A percentile compares a stretch with the other conserved stretches of the same genome.
Evolutionary conservation across 768 basidiomycete species (phyloP).

Genomic region (Paxillus involutus): DNA sequence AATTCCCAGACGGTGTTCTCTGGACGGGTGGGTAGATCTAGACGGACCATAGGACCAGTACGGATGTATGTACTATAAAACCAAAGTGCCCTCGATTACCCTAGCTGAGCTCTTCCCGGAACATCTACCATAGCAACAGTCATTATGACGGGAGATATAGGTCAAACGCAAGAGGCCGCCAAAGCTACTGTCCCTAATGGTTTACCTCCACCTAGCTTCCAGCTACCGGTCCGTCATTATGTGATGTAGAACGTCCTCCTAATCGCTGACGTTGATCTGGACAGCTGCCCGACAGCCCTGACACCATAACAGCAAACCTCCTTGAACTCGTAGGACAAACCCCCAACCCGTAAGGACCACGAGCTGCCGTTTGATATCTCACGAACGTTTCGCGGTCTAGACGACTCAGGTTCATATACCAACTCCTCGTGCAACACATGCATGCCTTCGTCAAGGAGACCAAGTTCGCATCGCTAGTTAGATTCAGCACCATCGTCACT

Average conservation of each 20-base stretch:
- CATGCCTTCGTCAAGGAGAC: slow-evolving; percentile 78
- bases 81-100: background rate
- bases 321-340: slow-evolving; percentile 38
- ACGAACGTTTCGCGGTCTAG: slow-evolving; percentile 17
- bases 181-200: slow-evolving; percentile 40
- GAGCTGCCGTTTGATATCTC: background rate
- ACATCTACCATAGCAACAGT: background rate
- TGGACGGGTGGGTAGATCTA: too few species aligned
- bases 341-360: slow-evolving; percentile 37
- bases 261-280: slow-evolving; percentile 2
- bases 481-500: background rate
- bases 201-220: slow-evolving; percentile 34
- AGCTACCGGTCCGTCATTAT: slow-evolving; percentile 37
- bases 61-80: background rate
- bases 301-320: slow-evolving; percentile 50
- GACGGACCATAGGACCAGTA: too few species aligned
- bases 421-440: slow-evolving; percentile 60
- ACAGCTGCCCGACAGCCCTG: slow-evolving; percentile 48
- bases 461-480: slow-evolving; percentile 35
- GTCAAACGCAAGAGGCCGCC: slow-evolving; percentile 7
- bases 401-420: slow-evolving; percentile 47
- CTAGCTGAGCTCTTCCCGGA: background rate
- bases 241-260: background rate
- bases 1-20: too few species aligned
- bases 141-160: slow-evolving; percentile 12